Conservation (phyloP, 1,284 basidiomycete species). For the Athelia psychrophila region DNA sequence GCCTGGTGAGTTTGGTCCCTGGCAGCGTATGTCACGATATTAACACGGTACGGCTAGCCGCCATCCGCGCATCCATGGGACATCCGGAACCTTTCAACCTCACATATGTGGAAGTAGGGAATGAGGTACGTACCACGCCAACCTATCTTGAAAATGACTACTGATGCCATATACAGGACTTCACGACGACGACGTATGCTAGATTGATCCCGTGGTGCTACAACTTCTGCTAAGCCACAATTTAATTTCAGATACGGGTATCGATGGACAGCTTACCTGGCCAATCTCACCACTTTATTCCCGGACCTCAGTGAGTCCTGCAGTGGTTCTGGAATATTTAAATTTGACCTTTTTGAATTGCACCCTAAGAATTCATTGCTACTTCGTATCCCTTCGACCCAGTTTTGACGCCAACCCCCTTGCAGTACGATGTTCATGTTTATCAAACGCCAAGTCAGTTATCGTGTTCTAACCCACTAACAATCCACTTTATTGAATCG, state of each 20-base stretch:
- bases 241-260: constrained; percentile 45
- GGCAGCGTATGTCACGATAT: too few relatives aligned
- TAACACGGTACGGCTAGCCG: constrained; percentile 36
- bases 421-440: constrained; percentile 61
- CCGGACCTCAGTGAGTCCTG: constrained; percentile 60
- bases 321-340: too few relatives aligned
- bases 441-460: constrained; percentile 60
- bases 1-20: constrained; percentile 32
- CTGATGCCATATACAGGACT: constrained; percentile 36
- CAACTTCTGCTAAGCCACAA: too few relatives aligned
- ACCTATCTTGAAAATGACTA: not conserved
- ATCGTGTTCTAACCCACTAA: too few relatives aligned
- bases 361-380: constrained; percentile 66
- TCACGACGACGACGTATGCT: constrained; percentile 32
- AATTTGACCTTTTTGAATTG: not conserved
- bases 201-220: not conserved
- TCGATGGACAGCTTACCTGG: constrained; percentile 60
- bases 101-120: constrained; percentile 64
- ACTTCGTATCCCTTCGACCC: constrained; percentile 48
- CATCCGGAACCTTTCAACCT: constrained; percentile 59
- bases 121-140: constrained; percentile 49
- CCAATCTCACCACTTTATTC: constrained; percentile 52
- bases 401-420: constrained; percentile 48
- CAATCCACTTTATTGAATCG: too few relatives aligned
- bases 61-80: constrained; percentile 59